phyloP scores from a whole-genome alignment of 768 basidiomycete species.

The Xerocomus spinulosus region DNA sequence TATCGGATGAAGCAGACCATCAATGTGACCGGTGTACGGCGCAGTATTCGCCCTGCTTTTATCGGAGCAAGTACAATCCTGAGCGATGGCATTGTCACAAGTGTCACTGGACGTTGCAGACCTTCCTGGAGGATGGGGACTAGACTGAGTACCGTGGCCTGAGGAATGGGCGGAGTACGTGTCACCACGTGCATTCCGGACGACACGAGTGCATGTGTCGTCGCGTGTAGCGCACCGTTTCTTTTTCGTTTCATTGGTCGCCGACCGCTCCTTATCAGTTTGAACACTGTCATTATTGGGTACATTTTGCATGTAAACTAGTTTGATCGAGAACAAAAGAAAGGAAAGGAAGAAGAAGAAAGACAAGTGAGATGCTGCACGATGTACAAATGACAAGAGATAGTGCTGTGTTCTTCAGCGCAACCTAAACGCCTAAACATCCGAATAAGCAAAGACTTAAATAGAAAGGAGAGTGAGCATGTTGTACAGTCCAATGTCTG shows the following conservation, averaged over 20 bases:
- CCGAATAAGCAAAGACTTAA: slow-evolving; percentile 4
- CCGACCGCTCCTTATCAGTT: neutral
- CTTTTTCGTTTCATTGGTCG: neutral
- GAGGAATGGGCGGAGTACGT: slow-evolving; percentile 17
- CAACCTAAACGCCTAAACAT: neutral
- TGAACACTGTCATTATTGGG: slow-evolving; percentile 18
- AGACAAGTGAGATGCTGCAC: slow-evolving; percentile 13
- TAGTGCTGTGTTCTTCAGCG: slow-evolving; percentile 13
- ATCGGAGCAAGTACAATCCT: slow-evolving; percentile 36
- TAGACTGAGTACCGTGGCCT: too few species aligned
- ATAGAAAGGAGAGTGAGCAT: slow-evolving; percentile 17
- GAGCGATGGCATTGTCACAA: slow-evolving; percentile 40
- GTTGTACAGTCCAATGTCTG: neutral
- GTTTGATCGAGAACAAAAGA: slow-evolving; percentile 4
- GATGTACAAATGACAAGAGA: slow-evolving; percentile 13
- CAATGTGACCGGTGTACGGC: slow-evolving; percentile 60
- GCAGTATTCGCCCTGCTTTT: slow-evolving; percentile 72
- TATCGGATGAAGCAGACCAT: slow-evolving; percentile 26
- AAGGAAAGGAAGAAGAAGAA: neutral
- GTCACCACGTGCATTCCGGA: slow-evolving; percentile 7
- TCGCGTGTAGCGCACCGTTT: too few species aligned
- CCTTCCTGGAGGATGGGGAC: neutral
- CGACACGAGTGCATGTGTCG: slow-evolving; percentile 17
- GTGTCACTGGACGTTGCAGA: slow-evolving; percentile 34
- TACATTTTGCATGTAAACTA: slow-evolving; percentile 31